Evolutionary conservation across 768 basidiomycete species (phyloP), one percentile per base, ranked within the genome.

Genomic region (Lactarius evosmus): DNA sequence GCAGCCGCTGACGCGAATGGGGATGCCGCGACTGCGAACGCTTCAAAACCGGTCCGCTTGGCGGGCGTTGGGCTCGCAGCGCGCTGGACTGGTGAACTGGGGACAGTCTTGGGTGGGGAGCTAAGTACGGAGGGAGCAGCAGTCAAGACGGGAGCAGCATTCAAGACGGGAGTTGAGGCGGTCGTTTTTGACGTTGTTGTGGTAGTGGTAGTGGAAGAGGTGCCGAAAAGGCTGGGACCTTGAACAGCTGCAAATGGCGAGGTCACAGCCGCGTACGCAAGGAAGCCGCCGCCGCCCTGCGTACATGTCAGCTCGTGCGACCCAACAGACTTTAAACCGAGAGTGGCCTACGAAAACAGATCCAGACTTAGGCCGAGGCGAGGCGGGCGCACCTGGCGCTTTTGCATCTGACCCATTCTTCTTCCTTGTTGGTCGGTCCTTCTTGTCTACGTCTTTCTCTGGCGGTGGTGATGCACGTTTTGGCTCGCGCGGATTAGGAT

Each of bases 171-270:
- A 27, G 63, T 41, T 32, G 58, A 40, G 66, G 61, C 25, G 72
- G 67, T 38, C 71, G 73, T 63, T 19, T 56, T 69, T 9, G 61
- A 62, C 41, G 61, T 55, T 36, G 68, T 71, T 25, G 73, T 73
- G 34, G 77, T 67, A 33, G 72, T 62, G 16, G 71, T 64, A 22
- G 80, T 69, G 29, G 63, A 46, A 3, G 69, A 78, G 79, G 57
- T 7, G 63, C 65, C 72, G 60, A 83, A 80, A 30, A 81, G 67
- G 70, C 82, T 88, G 64, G 86, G 82, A 53, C 88, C 90, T 68
- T 86, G 89, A 70, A 89, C 84, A 53, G 82, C 74, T 16, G 87
- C 85, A 69, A 92, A 92, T 5, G 90, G 89, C 2, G 90, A 91
- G 60, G 78, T 81, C 12, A 83, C 77, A 2, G 88, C 86, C 14